Conservation (phyloP, 2,329 filamentous ascomycete genomes). For the Aspergillus fumigatiaffinis region DNA sequence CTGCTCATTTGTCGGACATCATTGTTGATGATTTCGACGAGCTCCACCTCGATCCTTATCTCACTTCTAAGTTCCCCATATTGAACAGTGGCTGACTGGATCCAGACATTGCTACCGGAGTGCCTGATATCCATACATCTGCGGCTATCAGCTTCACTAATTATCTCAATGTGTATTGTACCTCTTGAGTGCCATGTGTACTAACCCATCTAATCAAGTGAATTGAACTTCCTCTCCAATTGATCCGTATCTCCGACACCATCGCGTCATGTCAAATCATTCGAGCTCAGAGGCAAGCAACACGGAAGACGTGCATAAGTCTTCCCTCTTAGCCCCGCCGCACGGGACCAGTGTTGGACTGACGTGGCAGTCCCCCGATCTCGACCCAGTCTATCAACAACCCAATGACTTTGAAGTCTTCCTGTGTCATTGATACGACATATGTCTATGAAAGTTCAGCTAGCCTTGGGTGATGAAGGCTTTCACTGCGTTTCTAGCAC, state of each 20-base stretch:
- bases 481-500: neutral
- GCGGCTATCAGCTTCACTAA: constrained; percentile 1
- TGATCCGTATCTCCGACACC: constrained; percentile 5
- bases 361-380: constrained; percentile 30
- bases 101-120: neutral
- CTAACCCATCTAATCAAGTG: constrained; percentile 4
- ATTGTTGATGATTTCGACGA: neutral
- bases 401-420: constrained; percentile 4
- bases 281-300: constrained; percentile 4
- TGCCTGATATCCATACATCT: neutral
- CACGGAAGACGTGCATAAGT: neutral
- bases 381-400: constrained; percentile 8
- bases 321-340: neutral
- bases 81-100: neutral
- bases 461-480: neutral
- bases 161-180: neutral
- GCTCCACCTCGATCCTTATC: neutral
- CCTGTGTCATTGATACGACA: constrained; percentile 11
- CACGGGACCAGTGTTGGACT: constrained; percentile 17
- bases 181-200: constrained; percentile 1
- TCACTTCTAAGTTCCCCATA: neutral
- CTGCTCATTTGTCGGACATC: neutral
- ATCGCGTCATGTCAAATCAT: constrained; percentile 12
- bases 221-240: neutral
- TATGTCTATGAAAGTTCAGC: neutral